Conservation (phyloP, 805 yeast genomes). For the Saturnispora sekii region DNA sequence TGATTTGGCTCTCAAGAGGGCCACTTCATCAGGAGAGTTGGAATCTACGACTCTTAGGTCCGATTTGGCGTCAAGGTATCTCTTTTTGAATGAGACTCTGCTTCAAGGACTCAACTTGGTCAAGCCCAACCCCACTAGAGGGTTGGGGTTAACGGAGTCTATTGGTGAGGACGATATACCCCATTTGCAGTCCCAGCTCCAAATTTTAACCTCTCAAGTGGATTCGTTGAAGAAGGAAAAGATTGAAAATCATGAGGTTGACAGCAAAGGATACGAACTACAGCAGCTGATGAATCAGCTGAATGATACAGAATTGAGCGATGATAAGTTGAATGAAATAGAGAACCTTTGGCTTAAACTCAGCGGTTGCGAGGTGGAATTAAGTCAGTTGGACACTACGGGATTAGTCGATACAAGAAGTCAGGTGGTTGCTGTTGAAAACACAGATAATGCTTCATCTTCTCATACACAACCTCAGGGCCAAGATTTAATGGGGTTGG, state of each 20-base stretch:
- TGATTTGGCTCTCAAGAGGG: slow-evolving; percentile 20
- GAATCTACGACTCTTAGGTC: slow-evolving; percentile 26
- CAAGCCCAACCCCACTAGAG: slow-evolving; percentile 10
- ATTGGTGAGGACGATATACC: slow-evolving; percentile 10
- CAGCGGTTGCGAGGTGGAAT: no score
- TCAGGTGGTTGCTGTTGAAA: no score
- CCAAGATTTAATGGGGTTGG: neutral
- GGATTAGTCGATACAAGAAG: no score
- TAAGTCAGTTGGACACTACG: no score
- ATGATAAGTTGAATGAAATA: neutral
- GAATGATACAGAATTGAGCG: slow-evolving; percentile 6
- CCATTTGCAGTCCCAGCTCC: no score
- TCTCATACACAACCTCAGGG: no score
- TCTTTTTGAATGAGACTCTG: slow-evolving; percentile 25
- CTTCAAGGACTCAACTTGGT: slow-evolving; percentile 15
- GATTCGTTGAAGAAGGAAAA: neutral
- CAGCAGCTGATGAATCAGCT: neutral
- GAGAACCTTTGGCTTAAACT: no score
- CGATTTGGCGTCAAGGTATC: slow-evolving; percentile 26
- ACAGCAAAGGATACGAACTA: neutral
- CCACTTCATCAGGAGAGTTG: slow-evolving; percentile 17
- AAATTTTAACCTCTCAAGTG: no score
- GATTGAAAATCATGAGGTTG: neutral
- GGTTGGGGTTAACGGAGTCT: slow-evolving; percentile 17
- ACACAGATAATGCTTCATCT: no score